A percentile compares a stretch with the other conserved stretches of the same genome.
These are phyloP conservation scores for Gnaphalium uliginosum DNA, from an alignment of 129 eudicot genomes.

Conservation along the genomic window DNA sequence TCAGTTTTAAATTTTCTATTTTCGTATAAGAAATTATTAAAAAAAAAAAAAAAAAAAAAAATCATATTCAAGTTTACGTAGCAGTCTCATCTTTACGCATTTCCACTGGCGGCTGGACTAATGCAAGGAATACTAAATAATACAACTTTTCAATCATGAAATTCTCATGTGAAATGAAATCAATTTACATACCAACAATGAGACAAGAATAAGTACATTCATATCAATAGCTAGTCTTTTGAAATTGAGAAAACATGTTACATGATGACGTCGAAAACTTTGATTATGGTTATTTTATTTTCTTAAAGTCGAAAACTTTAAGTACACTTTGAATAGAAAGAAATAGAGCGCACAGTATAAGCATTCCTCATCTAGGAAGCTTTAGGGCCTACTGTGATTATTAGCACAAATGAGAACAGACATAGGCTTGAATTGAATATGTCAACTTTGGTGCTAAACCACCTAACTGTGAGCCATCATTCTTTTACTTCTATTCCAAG, in stretches of 20 bases:
- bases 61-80: constrained; percentile 22
- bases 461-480: constrained; percentile 33
- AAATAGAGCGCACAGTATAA: not conserved
- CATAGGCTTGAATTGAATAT: constrained; percentile 22
- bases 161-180: constrained; percentile 5
- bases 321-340: constrained; percentile 24
- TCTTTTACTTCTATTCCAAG: constrained; percentile 37
- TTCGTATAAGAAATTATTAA: too few species aligned
- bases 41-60: not conserved
- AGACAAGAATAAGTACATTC: not conserved
- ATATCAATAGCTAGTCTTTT: constrained; percentile 21
- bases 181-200: constrained; percentile 7
- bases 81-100: not conserved
- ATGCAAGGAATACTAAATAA: not conserved
- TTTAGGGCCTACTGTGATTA: constrained; percentile 34
- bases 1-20: not conserved
- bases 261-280: constrained; percentile 6
- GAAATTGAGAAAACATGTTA: constrained; percentile 12
- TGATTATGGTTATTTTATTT: not conserved
- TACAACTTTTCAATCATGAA: not conserved
- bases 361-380: constrained; percentile 27
- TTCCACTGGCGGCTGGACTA: constrained; percentile 18
- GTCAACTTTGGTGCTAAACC: constrained; percentile 33
- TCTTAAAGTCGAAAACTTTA: constrained; percentile 6
- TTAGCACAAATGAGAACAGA: constrained; percentile 28